phyloP scores from a whole-genome alignment of 2,329 filamentous ascomycete genomes.

The Fusarium falciforme region DNA sequence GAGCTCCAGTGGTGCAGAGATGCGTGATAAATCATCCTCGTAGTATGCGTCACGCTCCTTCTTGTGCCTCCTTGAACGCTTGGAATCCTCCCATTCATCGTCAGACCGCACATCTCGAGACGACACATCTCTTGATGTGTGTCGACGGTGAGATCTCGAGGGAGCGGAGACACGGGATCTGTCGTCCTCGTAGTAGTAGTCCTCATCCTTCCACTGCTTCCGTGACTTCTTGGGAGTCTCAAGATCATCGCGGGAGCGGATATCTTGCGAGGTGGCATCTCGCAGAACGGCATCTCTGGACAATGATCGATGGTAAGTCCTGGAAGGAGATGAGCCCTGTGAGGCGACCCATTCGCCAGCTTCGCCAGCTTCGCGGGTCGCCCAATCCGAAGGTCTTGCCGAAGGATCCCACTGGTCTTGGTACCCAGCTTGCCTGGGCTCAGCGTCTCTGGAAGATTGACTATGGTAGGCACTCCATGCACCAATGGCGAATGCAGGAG shows the following conservation, averaged over 20 bases:
- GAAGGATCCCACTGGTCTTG: conserved; percentile 4
- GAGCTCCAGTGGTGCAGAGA: conserved; percentile 19
- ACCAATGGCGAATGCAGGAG: conserved; percentile 35
- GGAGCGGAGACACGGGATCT: conserved; percentile 29
- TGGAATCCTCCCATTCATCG: conserved; percentile 29
- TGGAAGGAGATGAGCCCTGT: conserved; percentile 38
- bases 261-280: conserved; percentile 25
- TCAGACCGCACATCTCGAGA: conserved; percentile 36
- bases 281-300: conserved; percentile 1
- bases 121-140: conserved; percentile 27
- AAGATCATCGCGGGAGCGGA: conserved; percentile 28
- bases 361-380: conserved; percentile 36
- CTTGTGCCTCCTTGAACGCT: conserved; percentile 28
- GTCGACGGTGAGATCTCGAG: conserved; percentile 21
- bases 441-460: neutral
- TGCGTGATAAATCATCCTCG: conserved; percentile 25
- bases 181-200: conserved; percentile 31
- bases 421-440: conserved; percentile 12
- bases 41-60: conserved; percentile 28
- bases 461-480: conserved; percentile 17
- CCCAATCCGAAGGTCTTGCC: neutral
- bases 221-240: conserved; percentile 13
- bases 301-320: conserved; percentile 4
- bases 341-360: conserved; percentile 46
- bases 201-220: conserved; percentile 27